phyloP scores from a whole-genome alignment of 2,329 filamentous ascomycete genomes.

The Rasamsonia emersonii region DNA sequence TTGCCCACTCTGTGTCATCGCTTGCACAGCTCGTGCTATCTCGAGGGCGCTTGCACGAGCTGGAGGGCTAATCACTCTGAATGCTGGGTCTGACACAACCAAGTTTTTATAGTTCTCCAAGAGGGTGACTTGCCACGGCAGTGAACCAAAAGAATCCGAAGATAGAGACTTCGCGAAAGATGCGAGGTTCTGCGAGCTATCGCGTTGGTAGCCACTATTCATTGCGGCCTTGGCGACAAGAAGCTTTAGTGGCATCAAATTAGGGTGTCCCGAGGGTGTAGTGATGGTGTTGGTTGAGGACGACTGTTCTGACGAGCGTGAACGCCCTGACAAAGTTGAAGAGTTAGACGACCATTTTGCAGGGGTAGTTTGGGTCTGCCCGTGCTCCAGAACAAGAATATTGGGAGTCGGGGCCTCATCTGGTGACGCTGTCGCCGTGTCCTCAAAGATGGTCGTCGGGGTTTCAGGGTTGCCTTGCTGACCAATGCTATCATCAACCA shows the following conservation, averaged over 20 bases:
- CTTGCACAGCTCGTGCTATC: slow-evolving; percentile 67
- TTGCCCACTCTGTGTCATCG: slow-evolving; percentile 63
- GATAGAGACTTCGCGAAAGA: slow-evolving; percentile 69
- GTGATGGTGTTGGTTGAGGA: slow-evolving; percentile 38
- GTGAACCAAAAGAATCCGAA: slow-evolving; percentile 66
- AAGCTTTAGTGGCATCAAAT: slow-evolving; percentile 67
- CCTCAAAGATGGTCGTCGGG: slow-evolving; percentile 90
- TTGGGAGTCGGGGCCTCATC: slow-evolving; percentile 75
- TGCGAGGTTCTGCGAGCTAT: slow-evolving; percentile 51
- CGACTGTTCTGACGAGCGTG: slow-evolving; percentile 50
- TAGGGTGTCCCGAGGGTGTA: slow-evolving; percentile 56
- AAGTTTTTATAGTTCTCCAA: slow-evolving; percentile 74
- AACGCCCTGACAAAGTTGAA: slow-evolving; percentile 70
- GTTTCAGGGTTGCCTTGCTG: slow-evolving; percentile 60
- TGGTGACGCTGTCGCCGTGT: slow-evolving; percentile 75
- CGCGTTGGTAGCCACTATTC: slow-evolving; percentile 69
- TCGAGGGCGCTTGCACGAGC: slow-evolving; percentile 53
- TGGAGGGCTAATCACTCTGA: slow-evolving; percentile 38
- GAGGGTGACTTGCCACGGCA: slow-evolving; percentile 61
- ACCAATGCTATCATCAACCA: slow-evolving; percentile 18
- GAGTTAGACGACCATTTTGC: slow-evolving; percentile 67
- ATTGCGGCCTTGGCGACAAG: slow-evolving; percentile 78
- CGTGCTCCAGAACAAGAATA: slow-evolving; percentile 75
- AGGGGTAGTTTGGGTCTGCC: slow-evolving; percentile 40
- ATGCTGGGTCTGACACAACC: slow-evolving; percentile 62